These are phyloP conservation scores for Dioscorea dumetorum DNA, from an alignment of 106 monocot genomes.

Conservation along the genomic window DNA sequence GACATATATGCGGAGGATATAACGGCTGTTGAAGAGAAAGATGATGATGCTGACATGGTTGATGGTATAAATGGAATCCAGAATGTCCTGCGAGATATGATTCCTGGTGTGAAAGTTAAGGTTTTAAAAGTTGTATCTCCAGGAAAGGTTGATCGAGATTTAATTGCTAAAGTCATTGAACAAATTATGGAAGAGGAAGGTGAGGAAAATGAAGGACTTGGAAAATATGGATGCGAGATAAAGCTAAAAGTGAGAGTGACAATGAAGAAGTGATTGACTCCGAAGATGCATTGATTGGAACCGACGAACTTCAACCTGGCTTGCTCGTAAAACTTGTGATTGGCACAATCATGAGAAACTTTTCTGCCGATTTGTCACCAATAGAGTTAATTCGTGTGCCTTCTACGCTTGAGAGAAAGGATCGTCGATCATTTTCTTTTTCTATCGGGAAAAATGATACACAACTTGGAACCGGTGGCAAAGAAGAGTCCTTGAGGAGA, in stretches of 20 bases:
- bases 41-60: conserved; percentile 54
- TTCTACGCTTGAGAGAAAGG: conserved; percentile 52
- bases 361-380: conserved; percentile 26
- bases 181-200: conserved; percentile 90
- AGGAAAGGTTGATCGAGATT: conserved; percentile 65
- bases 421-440: conserved; percentile 59
- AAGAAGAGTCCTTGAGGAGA: conserved; percentile 13
- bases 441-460: conserved; percentile 42
- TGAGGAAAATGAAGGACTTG: conserved; percentile 37
- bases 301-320: conserved; percentile 32
- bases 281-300: conserved; percentile 23
- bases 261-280: conserved; percentile 36
- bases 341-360: conserved; percentile 32
- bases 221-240: conserved; percentile 43
- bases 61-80: conserved; percentile 47
- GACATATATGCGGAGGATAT: conserved; percentile 28
- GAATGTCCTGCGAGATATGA: conserved; percentile 63
- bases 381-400: conserved; percentile 56
- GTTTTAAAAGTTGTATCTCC: conserved; percentile 68
- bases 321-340: conserved; percentile 48
- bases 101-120: conserved; percentile 68
- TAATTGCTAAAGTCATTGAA: conserved; percentile 80
- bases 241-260: conserved; percentile 36
- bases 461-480: conserved; percentile 16
- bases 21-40: conserved; percentile 37